These are phyloP conservation scores for Magnaporthales sp. DNA, from an alignment of 2,329 filamentous ascomycete genomes.

Conservation along the genomic window DNA sequence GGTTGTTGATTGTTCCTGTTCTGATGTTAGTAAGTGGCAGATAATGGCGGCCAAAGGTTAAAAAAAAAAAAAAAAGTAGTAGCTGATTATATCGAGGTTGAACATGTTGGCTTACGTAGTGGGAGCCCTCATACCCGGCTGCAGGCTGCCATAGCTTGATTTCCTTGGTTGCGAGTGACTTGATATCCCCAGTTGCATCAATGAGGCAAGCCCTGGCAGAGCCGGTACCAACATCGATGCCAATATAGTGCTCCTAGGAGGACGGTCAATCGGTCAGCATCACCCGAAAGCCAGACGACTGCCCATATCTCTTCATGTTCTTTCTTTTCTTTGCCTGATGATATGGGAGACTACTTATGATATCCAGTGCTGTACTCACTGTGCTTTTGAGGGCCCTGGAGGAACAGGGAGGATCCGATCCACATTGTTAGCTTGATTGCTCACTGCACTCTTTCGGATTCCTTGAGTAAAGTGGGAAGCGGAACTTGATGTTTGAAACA, in stretches of 20 bases:
- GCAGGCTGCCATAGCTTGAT: conserved; percentile 76
- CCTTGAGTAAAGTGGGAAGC: background rate
- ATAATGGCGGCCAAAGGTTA: too few species aligned
- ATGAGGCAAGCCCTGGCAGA: conserved; percentile 95
- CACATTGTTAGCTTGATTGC: background rate
- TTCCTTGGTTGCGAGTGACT: conserved; percentile 61
- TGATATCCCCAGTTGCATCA: conserved; percentile 83
- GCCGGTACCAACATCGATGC: conserved; percentile 93
- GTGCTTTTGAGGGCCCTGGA: background rate
- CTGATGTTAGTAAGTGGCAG: too few species aligned
- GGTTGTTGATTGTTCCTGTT: conserved; percentile 90
- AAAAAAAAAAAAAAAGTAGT: too few species aligned
- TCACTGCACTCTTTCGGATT: background rate
- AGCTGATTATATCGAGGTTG: background rate
- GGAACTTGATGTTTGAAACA: background rate
- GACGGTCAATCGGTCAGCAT: background rate
- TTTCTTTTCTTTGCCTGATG: background rate
- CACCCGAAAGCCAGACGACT: background rate
- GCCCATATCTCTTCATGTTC: background rate
- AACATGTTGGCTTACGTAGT: conserved; percentile 43
- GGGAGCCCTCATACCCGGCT: conserved; percentile 44
- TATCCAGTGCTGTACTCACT: background rate
- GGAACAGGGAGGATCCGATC: background rate
- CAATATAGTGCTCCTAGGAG: conserved; percentile 55
- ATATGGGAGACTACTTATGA: background rate